Conservation (phyloP, 148 eudicot genomes). For the Silene latifolia region DNA sequence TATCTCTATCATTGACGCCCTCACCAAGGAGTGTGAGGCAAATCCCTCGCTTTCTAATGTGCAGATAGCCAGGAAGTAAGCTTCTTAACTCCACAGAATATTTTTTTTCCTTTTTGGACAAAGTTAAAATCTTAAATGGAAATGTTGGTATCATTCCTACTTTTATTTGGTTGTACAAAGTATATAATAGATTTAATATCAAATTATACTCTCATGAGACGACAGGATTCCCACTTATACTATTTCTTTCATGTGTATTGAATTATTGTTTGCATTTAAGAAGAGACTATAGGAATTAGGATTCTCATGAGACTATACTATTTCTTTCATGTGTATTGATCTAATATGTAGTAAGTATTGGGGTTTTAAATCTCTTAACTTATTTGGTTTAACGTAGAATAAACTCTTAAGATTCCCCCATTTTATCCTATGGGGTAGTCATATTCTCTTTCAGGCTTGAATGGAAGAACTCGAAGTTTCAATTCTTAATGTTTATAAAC, state of each 20-base stretch:
- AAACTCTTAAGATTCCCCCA: too few relatives aligned
- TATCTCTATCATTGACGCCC: conserved; percentile 59
- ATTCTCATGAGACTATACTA: too few relatives aligned
- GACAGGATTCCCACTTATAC: neutral
- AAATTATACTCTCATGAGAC: neutral
- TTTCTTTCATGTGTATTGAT: too few relatives aligned
- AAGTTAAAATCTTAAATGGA: neutral
- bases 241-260: neutral
- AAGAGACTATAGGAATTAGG: too few relatives aligned
- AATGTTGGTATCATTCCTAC: neutral
- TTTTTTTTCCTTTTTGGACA: neutral
- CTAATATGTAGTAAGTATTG: too few relatives aligned
- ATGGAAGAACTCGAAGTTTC: too few relatives aligned
- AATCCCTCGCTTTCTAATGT: conserved; percentile 39
- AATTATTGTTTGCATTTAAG: too few relatives aligned
- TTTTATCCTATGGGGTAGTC: too few relatives aligned
- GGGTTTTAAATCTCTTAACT: too few relatives aligned
- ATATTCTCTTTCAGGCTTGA: too few relatives aligned
- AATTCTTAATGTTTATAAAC: too few relatives aligned
- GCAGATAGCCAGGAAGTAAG: conserved; percentile 62
- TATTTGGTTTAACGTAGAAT: too few relatives aligned
- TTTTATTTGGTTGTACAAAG: neutral
- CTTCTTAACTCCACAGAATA: conserved; percentile 1
- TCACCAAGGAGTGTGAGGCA: conserved; percentile 41
- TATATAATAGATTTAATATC: neutral